Evolutionary conservation across 768 basidiomycete species (phyloP).

Genomic region (Rhodotorula paludigena): DNA sequence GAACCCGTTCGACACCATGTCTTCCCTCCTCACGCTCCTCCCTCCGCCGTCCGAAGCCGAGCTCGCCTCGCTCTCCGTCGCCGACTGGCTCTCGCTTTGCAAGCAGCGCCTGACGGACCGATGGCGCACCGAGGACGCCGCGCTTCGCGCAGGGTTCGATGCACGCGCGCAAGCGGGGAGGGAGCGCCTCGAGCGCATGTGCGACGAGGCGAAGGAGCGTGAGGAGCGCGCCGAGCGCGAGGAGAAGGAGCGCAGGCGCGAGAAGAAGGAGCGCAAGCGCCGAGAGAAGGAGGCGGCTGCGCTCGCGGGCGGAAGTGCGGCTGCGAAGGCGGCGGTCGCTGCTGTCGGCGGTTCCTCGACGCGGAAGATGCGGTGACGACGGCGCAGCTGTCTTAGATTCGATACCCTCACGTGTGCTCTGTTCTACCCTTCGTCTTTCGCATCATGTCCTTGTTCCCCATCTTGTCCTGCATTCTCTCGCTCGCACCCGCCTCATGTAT

Average conservation of each 20-base stretch:
- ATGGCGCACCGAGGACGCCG: background rate
- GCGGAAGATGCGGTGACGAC: slow-evolving; percentile 11
- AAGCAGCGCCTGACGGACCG: background rate
- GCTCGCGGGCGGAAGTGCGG: background rate
- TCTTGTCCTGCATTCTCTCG: too few species aligned
- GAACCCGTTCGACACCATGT: slow-evolving; percentile 11
- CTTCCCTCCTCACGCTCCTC: slow-evolving; percentile 8
- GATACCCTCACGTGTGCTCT: background rate
- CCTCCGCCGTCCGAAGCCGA: slow-evolving; percentile 7
- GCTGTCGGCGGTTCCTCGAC: background rate
- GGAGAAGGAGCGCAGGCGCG: background rate
- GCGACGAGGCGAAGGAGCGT: slow-evolving; percentile 5
- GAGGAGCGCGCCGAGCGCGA: background rate
- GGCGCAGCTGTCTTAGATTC: too few species aligned
- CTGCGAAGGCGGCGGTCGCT: background rate
- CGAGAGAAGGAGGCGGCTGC: background rate
- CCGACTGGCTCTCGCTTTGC: slow-evolving; percentile 10
- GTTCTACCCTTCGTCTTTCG: background rate
- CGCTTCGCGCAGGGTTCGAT: background rate
- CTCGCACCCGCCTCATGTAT: too few species aligned
- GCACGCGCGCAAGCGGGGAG: background rate
- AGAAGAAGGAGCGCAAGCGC: background rate
- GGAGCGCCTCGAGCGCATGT: slow-evolving; percentile 2
- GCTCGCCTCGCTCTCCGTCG: slow-evolving; percentile 5
- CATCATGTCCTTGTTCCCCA: too few species aligned